phyloP scores from a whole-genome alignment of 2,329 filamentous ascomycete genomes.

The Cercospora canescens region DNA sequence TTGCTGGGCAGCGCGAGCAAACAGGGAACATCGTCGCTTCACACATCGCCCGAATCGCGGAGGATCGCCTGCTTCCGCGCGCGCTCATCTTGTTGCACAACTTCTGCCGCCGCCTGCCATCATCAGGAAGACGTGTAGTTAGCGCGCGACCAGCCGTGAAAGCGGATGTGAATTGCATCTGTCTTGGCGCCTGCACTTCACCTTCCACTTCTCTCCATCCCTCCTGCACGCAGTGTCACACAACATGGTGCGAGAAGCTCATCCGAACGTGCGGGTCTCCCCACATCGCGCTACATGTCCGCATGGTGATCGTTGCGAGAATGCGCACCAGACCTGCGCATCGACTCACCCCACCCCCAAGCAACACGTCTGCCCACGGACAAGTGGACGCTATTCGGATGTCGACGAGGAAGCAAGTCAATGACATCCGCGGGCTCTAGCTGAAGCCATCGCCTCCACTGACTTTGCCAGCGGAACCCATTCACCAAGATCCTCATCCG shows the following conservation, averaged over 20 bases:
- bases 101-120: too few relatives aligned
- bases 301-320: background rate
- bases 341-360: too few relatives aligned
- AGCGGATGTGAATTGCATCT: background rate
- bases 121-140: background rate
- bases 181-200: background rate
- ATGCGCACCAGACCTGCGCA: background rate
- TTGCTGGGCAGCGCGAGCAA: too few relatives aligned
- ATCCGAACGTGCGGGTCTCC: background rate
- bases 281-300: background rate
- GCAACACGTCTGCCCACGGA: too few relatives aligned
- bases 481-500: too few relatives aligned
- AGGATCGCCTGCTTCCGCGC: slow-evolving; percentile 1
- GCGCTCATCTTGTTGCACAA: background rate
- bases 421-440: too few relatives aligned
- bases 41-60: background rate
- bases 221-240: background rate
- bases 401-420: too few relatives aligned
- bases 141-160: background rate
- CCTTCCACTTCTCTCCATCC: background rate
- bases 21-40: background rate
- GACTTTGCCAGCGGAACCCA: too few relatives aligned
- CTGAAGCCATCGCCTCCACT: too few relatives aligned
- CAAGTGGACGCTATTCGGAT: too few relatives aligned
- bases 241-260: background rate